phyloP scores from a whole-genome alignment of 2,329 filamentous ascomycete species.

The Microsporum ferrugineum region DNA sequence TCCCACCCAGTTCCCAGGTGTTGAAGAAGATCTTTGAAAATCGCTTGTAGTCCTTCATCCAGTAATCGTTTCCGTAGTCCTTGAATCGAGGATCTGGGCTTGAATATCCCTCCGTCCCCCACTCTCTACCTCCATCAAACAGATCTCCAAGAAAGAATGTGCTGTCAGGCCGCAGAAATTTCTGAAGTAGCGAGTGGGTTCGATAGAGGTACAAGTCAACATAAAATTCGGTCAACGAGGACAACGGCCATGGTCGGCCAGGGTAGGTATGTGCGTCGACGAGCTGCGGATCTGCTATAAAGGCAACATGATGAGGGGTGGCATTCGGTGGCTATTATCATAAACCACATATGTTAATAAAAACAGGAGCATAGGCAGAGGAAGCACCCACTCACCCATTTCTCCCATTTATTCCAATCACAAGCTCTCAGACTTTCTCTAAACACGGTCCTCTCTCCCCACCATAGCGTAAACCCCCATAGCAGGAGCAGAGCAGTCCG shows the following conservation, averaged over 20 bases:
- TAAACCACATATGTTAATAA: neutral
- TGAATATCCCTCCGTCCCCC: slow-evolving; percentile 57
- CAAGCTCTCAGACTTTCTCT: slow-evolving; percentile 58
- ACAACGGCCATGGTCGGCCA: slow-evolving; percentile 64
- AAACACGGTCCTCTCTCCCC: slow-evolving; percentile 76
- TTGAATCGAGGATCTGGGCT: slow-evolving; percentile 58
- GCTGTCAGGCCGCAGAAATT: slow-evolving; percentile 67
- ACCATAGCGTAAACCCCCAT: slow-evolving; percentile 69
- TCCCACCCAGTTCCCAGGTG: slow-evolving; percentile 50
- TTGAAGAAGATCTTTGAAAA: slow-evolving; percentile 79
- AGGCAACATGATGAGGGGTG: slow-evolving; percentile 68
- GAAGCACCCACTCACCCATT: slow-evolving; percentile 56
- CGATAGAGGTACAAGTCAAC: slow-evolving; percentile 86
- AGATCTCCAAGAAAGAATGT: slow-evolving; percentile 86
- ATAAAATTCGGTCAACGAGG: slow-evolving; percentile 54
- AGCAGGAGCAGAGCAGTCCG: slow-evolving; percentile 56
- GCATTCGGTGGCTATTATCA: slow-evolving; percentile 57
- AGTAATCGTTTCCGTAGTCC: slow-evolving; percentile 69
- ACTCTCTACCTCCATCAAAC: slow-evolving; percentile 92
- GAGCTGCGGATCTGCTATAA: slow-evolving; percentile 83
- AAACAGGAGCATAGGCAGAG: neutral
- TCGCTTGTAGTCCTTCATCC: slow-evolving; percentile 73
- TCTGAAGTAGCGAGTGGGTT: slow-evolving; percentile 67
- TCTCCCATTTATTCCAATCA: slow-evolving; percentile 79
- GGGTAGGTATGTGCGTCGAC: slow-evolving; percentile 94